These are phyloP conservation scores for Pseudogymnoascus destructans DNA, from an alignment of 2,329 filamentous ascomycete genomes.

Conservation along the genomic window DNA sequence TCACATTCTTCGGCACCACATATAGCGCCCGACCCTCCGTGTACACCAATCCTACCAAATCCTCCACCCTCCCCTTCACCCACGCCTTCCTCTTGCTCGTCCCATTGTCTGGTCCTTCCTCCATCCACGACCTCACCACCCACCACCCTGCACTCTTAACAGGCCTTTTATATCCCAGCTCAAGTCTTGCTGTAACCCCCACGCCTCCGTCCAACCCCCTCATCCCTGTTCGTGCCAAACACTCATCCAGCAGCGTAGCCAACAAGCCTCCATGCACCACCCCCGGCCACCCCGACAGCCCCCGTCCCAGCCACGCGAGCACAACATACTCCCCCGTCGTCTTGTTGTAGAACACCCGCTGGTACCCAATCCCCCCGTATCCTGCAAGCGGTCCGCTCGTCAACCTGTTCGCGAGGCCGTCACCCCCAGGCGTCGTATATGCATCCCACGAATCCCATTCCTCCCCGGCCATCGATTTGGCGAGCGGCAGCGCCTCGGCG, in stretches of 20 bases:
- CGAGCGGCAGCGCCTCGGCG: constrained; percentile 35
- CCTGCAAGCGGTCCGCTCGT: constrained; percentile 33
- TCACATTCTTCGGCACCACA: constrained; percentile 39
- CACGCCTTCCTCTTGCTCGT: constrained; percentile 38
- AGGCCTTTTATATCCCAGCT: constrained; percentile 49
- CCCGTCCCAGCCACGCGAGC: constrained; percentile 56
- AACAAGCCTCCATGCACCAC: constrained; percentile 59
- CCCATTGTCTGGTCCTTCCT: constrained; percentile 25
- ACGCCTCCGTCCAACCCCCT: constrained; percentile 34
- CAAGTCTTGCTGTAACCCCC: constrained; percentile 43
- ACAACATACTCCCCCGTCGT: constrained; percentile 43
- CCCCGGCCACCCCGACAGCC: constrained; percentile 54
- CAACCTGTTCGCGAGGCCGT: constrained; percentile 24
- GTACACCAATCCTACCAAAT: constrained; percentile 39
- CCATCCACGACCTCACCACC: constrained; percentile 39
- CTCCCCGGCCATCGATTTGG: constrained; percentile 33
- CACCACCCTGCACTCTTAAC: constrained; percentile 50
- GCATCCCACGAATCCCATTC: constrained; percentile 31
- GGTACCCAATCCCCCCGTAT: constrained; percentile 33
- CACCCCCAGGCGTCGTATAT: constrained; percentile 24
- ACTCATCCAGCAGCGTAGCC: constrained; percentile 57
- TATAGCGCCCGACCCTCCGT: constrained; percentile 47
- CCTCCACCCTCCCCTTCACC: constrained; percentile 41
- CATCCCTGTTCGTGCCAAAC: constrained; percentile 49
- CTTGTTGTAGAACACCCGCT: constrained; percentile 52